Conservation (phyloP, 768 basidiomycete species). For the Rhodotorula taiwanensis region DNA sequence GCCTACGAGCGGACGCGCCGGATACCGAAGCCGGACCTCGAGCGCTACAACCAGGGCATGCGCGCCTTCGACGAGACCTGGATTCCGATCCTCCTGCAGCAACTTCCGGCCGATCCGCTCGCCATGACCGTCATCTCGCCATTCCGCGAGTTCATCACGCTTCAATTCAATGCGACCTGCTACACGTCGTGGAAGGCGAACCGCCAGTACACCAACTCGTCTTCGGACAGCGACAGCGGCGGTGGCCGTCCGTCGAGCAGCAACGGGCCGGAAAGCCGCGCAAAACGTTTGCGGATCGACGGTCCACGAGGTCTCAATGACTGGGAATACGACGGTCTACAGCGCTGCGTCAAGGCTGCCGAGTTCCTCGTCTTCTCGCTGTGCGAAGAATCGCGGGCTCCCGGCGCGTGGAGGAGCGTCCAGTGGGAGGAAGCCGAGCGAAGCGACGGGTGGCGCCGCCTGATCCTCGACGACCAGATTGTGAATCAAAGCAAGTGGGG, state of each 20-base stretch:
- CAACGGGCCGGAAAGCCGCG: not conserved
- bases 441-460: constrained; percentile 29
- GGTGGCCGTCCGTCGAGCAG: constrained; percentile 1
- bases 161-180: constrained; percentile 17
- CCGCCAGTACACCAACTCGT: constrained; percentile 14
- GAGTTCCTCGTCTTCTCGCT: constrained; percentile 31
- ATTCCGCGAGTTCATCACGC: constrained; percentile 32
- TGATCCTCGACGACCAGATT: constrained; percentile 29
- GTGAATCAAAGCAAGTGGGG: constrained; percentile 33
- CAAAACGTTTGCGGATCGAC: constrained; percentile 14
- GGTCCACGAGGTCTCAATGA: constrained; percentile 19
- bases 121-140: constrained; percentile 35
- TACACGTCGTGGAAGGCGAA: constrained; percentile 26
- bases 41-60: constrained; percentile 35
- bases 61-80: constrained; percentile 32
- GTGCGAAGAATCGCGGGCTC: constrained; percentile 27
- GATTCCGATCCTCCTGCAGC: constrained; percentile 19
- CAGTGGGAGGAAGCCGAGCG: constrained; percentile 38
- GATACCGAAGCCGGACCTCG: constrained; percentile 31
- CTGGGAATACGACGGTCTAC: constrained; percentile 31
- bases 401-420: constrained; percentile 30
- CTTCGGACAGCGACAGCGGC: not conserved
- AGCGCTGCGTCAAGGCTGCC: constrained; percentile 22
- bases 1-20: constrained; percentile 29
- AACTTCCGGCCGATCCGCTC: constrained; percentile 31